These are phyloP conservation scores for Zanthoxylum bungeanum DNA, from an alignment of 345 rosid species.

Conservation along the genomic window DNA sequence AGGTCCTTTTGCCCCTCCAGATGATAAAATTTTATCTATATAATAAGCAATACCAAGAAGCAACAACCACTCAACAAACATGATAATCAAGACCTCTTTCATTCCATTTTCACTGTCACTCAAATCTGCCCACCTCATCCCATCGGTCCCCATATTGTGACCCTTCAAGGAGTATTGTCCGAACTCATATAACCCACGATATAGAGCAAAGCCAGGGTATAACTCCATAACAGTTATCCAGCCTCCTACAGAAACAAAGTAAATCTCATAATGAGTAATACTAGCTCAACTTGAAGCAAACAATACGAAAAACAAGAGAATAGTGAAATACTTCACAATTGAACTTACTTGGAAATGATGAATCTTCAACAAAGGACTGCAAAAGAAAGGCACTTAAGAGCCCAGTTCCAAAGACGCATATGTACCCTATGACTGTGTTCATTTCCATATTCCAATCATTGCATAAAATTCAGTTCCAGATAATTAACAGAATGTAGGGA, in stretches of 20 bases:
- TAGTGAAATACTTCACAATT: neutral
- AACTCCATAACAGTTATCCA: conserved; percentile 73
- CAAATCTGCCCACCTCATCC: conserved; percentile 73
- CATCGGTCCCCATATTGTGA: conserved; percentile 46
- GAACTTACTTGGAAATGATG: conserved; percentile 73
- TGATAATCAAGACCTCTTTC: conserved; percentile 60
- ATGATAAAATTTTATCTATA: conserved; percentile 53
- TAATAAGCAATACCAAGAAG: conserved; percentile 64
- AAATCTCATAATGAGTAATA: neutral
- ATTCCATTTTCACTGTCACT: conserved; percentile 55
- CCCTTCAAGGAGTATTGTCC: conserved; percentile 50
- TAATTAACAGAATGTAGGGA: neutral
- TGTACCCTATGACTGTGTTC: conserved; percentile 60
- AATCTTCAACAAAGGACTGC: conserved; percentile 56
- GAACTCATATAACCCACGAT: conserved; percentile 86
- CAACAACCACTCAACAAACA: conserved; percentile 66
- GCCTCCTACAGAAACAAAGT: conserved; percentile 42
- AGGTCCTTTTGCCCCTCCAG: conserved; percentile 53
- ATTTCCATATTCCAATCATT: conserved; percentile 14
- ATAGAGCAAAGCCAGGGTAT: conserved; percentile 81
- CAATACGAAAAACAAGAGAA: neutral
- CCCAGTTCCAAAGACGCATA: conserved; percentile 76
- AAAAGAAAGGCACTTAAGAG: conserved; percentile 78
- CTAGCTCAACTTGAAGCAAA: conserved; percentile 2
- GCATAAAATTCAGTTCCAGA: conserved; percentile 9